phyloP scores from a whole-genome alignment of 352 stramenopile species.

The Phytophthora macrochlamydospora region DNA sequence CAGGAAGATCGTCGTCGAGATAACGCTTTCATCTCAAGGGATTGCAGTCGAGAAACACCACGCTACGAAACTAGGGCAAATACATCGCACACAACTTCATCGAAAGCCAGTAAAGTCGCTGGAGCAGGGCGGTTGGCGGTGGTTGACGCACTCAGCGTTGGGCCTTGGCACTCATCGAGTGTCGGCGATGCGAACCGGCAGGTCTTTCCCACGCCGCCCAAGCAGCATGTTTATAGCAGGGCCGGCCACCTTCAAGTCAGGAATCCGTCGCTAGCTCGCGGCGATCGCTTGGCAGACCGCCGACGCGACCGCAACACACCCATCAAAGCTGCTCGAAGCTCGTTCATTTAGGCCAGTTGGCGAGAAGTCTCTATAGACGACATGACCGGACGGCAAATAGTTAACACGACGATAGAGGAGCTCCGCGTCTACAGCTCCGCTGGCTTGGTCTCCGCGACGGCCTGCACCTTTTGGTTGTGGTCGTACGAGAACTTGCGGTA shows the following conservation, averaged over 20 bases:
- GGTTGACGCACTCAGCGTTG: not conserved
- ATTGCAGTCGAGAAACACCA: too few species aligned
- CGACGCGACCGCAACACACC: too few species aligned
- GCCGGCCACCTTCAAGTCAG: not conserved
- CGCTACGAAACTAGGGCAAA: too few species aligned
- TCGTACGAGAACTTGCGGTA: constrained; percentile 60
- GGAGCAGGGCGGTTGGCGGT: not conserved
- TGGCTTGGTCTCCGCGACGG: constrained; percentile 2
- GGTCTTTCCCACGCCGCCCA: constrained; percentile 3
- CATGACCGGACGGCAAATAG: too few species aligned
- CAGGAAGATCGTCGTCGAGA: too few species aligned
- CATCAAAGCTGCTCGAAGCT: too few species aligned
- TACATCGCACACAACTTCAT: too few species aligned
- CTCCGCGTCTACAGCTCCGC: not conserved
- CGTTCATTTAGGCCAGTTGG: too few species aligned
- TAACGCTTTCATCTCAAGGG: too few species aligned
- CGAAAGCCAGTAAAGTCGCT: not conserved
- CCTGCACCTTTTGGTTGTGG: not conserved
- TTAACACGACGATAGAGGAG: too few species aligned
- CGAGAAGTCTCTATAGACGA: too few species aligned
- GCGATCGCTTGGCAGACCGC: too few species aligned
- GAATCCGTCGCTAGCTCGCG: not conserved
- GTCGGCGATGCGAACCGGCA: constrained; percentile 11
- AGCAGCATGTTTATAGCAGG: not conserved
- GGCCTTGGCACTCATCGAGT: not conserved